Base-by-base conservation (phyloP, 1,139 yeast genomes). In the Hemisphaericaspora lyxosophila region DNA sequence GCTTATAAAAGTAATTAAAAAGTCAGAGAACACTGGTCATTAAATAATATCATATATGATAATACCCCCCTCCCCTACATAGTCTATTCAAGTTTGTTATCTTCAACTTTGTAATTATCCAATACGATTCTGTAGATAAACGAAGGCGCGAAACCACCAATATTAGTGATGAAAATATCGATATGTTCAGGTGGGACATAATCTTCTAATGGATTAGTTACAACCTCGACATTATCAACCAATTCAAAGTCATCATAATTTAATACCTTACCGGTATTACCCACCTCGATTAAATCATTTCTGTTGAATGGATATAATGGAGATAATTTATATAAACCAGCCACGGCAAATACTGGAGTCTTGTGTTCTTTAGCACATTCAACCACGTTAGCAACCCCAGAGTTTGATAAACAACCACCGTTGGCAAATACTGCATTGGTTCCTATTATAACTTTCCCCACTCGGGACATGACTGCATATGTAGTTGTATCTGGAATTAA, bases 131-230 rank as follows among this genome's bases (percentile, higher is more conserved):
- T 82, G 64, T 94, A 94, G 39, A 92, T 85, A 64, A 92, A 94
- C 49, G 95, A 88, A 35, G 98, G 98, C 18, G 97, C 87, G 59
- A 86, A 90, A 20, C 97, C 97, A 33, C 98, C 98, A 44, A 89
- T 78, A 58, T 94, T 92, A 14, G 98, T 90, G 53, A 92, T 87
- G 61, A 85, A 89, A 48, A 94, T 87, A 61, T 92, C 97, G 48
- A 94, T 86, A 55, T 87, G 82, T 54, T 90, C 97, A 1, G 99
- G 98, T 4, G 92, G 83, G 31, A 94, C 82, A 58, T 90, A 92
- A 58, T 90, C 97, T 50, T 80, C 85, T 45, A 88, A 68, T n/a
- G 97, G 97, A 61, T 94, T 94, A 35, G 92, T 75, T 19, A 90
- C 90, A 23, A 70, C 65, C 53, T 86, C 95, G 38, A 88, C 84